phyloP scores from a whole-genome alignment of 2,329 filamentous ascomycete genomes.

The Ophiostoma angusticollis region DNA sequence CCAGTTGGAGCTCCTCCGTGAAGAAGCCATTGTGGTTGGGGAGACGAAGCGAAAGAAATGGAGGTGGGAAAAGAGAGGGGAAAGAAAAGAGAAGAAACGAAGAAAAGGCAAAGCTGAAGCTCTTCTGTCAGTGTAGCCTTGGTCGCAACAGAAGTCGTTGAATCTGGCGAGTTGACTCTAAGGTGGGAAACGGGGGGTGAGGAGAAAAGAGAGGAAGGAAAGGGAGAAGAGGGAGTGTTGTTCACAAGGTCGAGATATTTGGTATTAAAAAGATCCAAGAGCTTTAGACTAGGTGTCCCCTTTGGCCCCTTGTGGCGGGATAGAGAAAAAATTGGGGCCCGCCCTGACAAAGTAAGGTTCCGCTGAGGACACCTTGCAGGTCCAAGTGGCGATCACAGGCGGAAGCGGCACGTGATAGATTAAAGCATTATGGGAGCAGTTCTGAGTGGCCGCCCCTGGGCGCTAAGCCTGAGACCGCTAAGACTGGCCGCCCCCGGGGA shows the following conservation, averaged over 20 bases:
- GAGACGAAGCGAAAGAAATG: not conserved
- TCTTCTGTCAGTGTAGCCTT: too few species aligned
- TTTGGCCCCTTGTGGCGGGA: slow-evolving; percentile 4
- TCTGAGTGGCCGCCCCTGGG: too few species aligned
- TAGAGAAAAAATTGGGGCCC: not conserved
- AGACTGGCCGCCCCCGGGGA: too few species aligned
- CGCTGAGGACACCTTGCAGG: slow-evolving; percentile 16
- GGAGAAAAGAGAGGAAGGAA: slow-evolving; percentile 1
- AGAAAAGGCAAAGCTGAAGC: slow-evolving; percentile 3
- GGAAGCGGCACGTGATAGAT: slow-evolving; percentile 2
- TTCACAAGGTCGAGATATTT: slow-evolving; percentile 5
- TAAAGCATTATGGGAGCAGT: too few species aligned
- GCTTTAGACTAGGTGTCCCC: slow-evolving; percentile 10
- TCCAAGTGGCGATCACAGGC: slow-evolving; percentile 6
- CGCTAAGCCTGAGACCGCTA: too few species aligned
- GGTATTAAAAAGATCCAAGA: slow-evolving; percentile 4
- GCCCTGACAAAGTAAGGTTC: slow-evolving; percentile 11
- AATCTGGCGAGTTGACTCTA: not conserved
- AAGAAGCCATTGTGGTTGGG: slow-evolving; percentile 13
- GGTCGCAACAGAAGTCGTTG: slow-evolving; percentile 15
- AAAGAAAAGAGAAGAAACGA: not conserved
- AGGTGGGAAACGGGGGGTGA: not conserved
- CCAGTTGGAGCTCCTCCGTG: slow-evolving; percentile 11
- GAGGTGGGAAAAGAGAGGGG: not conserved
- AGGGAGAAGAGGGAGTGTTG: not conserved